Evolutionary conservation across 805 yeast genomes (phyloP).

Genomic region (Yarrowia hollandica): DNA sequence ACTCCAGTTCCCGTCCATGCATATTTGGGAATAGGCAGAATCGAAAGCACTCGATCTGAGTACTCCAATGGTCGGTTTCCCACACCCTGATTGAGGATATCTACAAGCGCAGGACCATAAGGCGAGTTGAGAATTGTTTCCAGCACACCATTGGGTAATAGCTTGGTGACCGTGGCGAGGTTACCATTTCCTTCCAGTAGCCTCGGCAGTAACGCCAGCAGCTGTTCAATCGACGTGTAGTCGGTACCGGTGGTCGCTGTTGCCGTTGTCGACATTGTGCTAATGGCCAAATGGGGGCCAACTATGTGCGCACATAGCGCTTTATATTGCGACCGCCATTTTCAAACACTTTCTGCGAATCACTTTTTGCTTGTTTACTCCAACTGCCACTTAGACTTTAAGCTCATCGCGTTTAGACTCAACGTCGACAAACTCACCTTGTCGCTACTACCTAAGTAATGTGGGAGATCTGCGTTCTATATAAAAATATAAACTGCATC

Average conservation of each 20-base stretch:
- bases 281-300: constrained; percentile 12
- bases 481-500: neutral
- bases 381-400: constrained; percentile 1
- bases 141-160: constrained; percentile 12
- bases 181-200: constrained; percentile 18
- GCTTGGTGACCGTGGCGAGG: neutral
- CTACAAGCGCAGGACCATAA: constrained; percentile 15
- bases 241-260: neutral
- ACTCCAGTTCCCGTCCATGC: constrained; percentile 26
- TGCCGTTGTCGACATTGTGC: constrained; percentile 23
- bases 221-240: constrained; percentile 12
- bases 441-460: constrained; percentile 7
- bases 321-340: constrained; percentile 14
- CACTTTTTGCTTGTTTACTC: constrained; percentile 20
- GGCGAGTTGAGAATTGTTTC: constrained; percentile 22
- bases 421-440: constrained; percentile 1
- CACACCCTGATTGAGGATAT: constrained; percentile 8
- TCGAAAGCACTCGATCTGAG: constrained; percentile 14
- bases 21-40: constrained; percentile 21
- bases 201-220: constrained; percentile 11
- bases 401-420: constrained; percentile 25
- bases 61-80: constrained; percentile 23
- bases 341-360: constrained; percentile 12
- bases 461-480: constrained; percentile 11
- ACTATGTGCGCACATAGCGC: constrained; percentile 9